A percentile compares a stretch with the other conserved stretches of the same genome.
phyloP scores from a whole-genome alignment of 139 green algal genomes.

The Tetraselmis striata region DNA sequence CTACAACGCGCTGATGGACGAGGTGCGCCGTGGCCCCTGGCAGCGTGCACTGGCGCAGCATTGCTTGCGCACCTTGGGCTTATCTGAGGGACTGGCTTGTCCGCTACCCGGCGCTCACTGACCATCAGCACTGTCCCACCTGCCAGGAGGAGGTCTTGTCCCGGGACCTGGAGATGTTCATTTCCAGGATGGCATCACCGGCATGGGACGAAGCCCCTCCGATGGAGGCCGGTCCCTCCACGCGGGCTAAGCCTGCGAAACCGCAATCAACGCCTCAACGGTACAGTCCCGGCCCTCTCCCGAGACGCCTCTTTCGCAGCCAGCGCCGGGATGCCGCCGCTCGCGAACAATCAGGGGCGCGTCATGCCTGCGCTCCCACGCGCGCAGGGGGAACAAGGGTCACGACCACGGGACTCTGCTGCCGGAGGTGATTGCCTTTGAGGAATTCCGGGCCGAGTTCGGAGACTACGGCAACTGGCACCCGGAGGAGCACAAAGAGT shows the following conservation, averaged over 20 bases:
- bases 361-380: too few relatives aligned
- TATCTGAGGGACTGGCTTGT: too few relatives aligned
- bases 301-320: too few relatives aligned
- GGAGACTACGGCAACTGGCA: slow-evolving; percentile 11
- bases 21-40: background rate
- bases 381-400: background rate
- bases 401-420: background rate
- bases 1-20: background rate
- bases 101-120: too few relatives aligned
- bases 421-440: slow-evolving; percentile 10
- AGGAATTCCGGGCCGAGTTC: background rate
- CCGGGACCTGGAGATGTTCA: background rate
- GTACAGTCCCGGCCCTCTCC: too few relatives aligned
- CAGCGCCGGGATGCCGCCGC: too few relatives aligned
- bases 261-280: too few relatives aligned
- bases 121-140: too few relatives aligned
- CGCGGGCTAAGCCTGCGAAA: too few relatives aligned
- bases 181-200: background rate
- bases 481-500: slow-evolving; percentile 12
- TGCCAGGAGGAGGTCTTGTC: background rate
- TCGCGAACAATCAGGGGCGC: too few relatives aligned
- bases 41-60: too few relatives aligned
- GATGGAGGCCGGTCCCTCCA: background rate
- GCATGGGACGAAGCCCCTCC: background rate
- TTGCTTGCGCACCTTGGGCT: too few relatives aligned